A percentile compares a stretch with the other conserved stretches of the same genome.
Conservation (phyloP, 2,329 filamentous ascomycete species). For the Hypoxylon sp. region DNA sequence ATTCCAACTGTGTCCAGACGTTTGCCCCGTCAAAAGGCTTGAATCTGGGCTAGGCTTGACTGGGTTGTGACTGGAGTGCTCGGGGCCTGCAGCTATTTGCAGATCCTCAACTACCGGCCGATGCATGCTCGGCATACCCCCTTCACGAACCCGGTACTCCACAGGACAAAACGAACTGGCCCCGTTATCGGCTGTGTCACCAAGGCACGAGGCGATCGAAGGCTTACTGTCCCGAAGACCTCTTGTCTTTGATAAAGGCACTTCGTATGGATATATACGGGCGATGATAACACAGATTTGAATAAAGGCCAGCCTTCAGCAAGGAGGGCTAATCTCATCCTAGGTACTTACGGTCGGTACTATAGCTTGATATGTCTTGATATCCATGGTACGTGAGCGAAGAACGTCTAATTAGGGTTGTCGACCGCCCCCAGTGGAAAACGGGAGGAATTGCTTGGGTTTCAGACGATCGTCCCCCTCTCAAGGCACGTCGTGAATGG, state of each 20-base stretch:
- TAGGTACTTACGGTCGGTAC: not conserved
- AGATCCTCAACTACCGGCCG: constrained; percentile 46
- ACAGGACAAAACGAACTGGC: constrained; percentile 6
- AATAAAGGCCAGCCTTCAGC: not conserved
- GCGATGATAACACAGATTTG: not conserved
- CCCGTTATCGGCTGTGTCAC: constrained; percentile 41
- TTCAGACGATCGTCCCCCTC: constrained; percentile 29
- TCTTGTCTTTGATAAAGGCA: too few species aligned
- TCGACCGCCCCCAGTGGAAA: constrained; percentile 3
- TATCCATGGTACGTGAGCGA: constrained; percentile 16
- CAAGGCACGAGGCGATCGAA: constrained; percentile 19
- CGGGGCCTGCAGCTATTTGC: constrained; percentile 32
- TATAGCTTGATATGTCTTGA: not conserved
- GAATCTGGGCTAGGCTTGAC: constrained; percentile 18
- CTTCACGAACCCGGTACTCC: constrained; percentile 27
- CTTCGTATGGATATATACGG: not conserved
- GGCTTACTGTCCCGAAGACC: not conserved
- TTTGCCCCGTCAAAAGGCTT: constrained; percentile 26
- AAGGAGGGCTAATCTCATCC: constrained; percentile 1
- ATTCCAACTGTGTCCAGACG: constrained; percentile 10
- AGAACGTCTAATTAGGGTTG: constrained; percentile 36
- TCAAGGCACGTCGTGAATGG: constrained; percentile 7
- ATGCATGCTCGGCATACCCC: constrained; percentile 40
- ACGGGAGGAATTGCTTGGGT: constrained; percentile 18
- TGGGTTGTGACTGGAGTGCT: constrained; percentile 7